Conservation (phyloP, 306 rosid species). For the Ceratonia siliqua region DNA sequence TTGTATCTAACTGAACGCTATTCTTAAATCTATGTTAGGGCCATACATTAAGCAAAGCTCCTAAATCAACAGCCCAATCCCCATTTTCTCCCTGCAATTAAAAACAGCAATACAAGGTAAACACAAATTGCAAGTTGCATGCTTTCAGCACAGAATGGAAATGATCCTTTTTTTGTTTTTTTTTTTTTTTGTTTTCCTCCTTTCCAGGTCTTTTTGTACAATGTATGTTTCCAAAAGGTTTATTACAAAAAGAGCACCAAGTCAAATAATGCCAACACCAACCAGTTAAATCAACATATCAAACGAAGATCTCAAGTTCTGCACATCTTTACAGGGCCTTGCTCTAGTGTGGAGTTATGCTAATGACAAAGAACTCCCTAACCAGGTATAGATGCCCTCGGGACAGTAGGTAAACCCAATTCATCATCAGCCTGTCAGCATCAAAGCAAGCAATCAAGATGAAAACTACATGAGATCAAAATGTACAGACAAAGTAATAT, state of each 20-base stretch:
- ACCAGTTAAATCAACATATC: conserved; percentile 22
- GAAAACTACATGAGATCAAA: not conserved
- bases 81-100: not conserved
- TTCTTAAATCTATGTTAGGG: not conserved
- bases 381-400: conserved; percentile 71
- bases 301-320: conserved; percentile 44
- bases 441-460: conserved; percentile 27
- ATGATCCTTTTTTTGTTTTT: too few relatives aligned
- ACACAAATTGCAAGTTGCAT: not conserved
- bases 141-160: not conserved
- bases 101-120: not conserved
- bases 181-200: not conserved
- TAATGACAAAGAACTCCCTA: conserved; percentile 30
- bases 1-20: not conserved
- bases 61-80: not conserved
- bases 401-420: conserved; percentile 85
- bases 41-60: not conserved
- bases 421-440: conserved; percentile 70
- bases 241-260: not conserved
- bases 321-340: conserved; percentile 61
- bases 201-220: not conserved
- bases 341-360: conserved; percentile 19
- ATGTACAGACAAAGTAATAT: not conserved
- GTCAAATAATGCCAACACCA: conserved; percentile 35
- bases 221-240: not conserved